These are phyloP conservation scores for Sugiyamaella smithiae DNA, from an alignment of 805 yeast genomes.

Conservation along the genomic window DNA sequence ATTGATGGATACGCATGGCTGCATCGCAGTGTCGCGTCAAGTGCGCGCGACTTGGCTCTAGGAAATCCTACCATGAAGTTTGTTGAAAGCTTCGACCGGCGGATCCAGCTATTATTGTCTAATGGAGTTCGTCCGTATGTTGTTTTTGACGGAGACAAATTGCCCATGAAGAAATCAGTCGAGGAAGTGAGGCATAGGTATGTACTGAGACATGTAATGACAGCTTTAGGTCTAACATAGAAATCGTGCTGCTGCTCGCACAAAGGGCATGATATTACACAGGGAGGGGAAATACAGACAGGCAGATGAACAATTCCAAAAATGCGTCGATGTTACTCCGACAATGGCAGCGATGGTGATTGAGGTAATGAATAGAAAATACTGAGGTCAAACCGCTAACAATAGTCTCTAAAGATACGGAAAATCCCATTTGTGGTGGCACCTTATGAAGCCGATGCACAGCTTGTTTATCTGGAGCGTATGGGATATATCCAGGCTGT, in stretches of 20 bases:
- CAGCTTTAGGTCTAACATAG: no score
- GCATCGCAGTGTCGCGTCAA: slow-evolving; percentile 77
- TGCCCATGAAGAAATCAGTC: slow-evolving; percentile 75
- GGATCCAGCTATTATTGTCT: slow-evolving; percentile 60
- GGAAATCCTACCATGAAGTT: slow-evolving; percentile 60
- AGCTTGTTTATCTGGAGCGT: slow-evolving; percentile 84
- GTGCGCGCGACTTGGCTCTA: slow-evolving; percentile 78
- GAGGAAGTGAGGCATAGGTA: slow-evolving; percentile 48
- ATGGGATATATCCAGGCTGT: slow-evolving; percentile 76
- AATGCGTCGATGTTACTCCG: slow-evolving; percentile 84
- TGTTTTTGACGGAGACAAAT: slow-evolving; percentile 89
- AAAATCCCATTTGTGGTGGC: slow-evolving; percentile 79
- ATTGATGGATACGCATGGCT: slow-evolving; percentile 98
- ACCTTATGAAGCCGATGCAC: slow-evolving; percentile 98
- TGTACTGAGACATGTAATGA: slow-evolving; percentile 35
- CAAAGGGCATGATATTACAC: slow-evolving; percentile 48
- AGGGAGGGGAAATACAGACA: slow-evolving; percentile 51
- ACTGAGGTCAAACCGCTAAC: neutral
- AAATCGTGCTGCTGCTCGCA: slow-evolving; percentile 45
- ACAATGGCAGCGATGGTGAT: slow-evolving; percentile 87
- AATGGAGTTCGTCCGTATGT: slow-evolving; percentile 77
- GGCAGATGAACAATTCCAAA: slow-evolving; percentile 69
- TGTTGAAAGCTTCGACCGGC: slow-evolving; percentile 62
- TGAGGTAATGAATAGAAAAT: no score
- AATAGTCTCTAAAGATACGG: slow-evolving; percentile 43